Conservation (phyloP, 169 alveolate genomes). For the Plasmodium cynomolgi region DNA sequence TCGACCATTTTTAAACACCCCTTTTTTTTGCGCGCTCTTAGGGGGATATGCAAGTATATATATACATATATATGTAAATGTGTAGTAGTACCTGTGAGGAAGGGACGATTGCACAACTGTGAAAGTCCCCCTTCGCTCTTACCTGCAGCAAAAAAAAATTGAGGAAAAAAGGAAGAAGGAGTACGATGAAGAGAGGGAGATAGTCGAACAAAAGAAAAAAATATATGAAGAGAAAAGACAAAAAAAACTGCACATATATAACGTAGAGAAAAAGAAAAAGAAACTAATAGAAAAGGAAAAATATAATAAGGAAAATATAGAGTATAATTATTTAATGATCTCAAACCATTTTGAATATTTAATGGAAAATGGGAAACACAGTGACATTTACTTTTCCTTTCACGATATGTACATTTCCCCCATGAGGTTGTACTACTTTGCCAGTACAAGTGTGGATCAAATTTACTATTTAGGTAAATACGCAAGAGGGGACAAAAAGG, state of each 20-base stretch:
- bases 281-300: slow-evolving; percentile 67
- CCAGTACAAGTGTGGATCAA: slow-evolving; percentile 55
- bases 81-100: neutral
- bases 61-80: neutral
- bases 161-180: slow-evolving; percentile 70
- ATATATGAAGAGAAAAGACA: slow-evolving; percentile 75
- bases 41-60: neutral
- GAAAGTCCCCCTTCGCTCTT: neutral
- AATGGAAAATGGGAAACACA: slow-evolving; percentile 45
- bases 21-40: neutral
- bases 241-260: slow-evolving; percentile 62
- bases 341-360: slow-evolving; percentile 46
- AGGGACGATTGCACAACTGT: neutral
- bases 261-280: slow-evolving; percentile 61
- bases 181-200: slow-evolving; percentile 48
- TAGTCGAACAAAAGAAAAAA: slow-evolving; percentile 45
- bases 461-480: slow-evolving; percentile 68
- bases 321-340: slow-evolving; percentile 57
- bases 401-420: slow-evolving; percentile 69
- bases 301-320: slow-evolving; percentile 59
- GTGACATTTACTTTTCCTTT: slow-evolving; percentile 65
- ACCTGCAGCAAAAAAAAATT: slow-evolving; percentile 36
- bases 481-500: neutral
- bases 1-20: neutral
- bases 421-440: slow-evolving; percentile 68